Conservation (phyloP, 192 early-diverging fungal genomes). For the Coemansia sp. region DNA sequence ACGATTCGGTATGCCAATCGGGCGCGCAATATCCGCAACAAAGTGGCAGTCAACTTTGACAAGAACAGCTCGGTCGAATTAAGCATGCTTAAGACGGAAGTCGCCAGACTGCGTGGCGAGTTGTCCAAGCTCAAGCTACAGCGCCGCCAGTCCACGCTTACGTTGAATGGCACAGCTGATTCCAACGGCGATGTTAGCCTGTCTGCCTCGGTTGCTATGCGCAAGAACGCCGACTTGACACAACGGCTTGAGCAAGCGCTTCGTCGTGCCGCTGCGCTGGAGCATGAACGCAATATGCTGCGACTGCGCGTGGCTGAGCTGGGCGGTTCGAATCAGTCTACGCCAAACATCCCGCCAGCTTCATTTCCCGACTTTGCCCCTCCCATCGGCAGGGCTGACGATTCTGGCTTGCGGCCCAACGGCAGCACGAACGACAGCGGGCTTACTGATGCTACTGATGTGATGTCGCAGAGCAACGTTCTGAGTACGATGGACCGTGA, state of each 20-base stretch:
- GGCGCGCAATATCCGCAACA: conserved; percentile 96
- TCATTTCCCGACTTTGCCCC: conserved; percentile 19
- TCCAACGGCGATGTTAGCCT: not conserved
- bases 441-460: conserved; percentile 1
- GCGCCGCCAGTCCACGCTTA: conserved; percentile 31
- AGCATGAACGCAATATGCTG: conserved; percentile 39
- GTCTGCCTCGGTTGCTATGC: conserved; percentile 13
- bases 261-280: conserved; percentile 26
- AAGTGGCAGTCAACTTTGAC: conserved; percentile 72
- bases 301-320: conserved; percentile 19
- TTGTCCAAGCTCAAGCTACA: conserved; percentile 52
- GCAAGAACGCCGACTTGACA: conserved; percentile 26
- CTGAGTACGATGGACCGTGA: conserved; percentile 49
- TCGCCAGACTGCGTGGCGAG: conserved; percentile 52
- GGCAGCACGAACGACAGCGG: not conserved
- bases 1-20: conserved; percentile 97
- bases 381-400: not conserved
- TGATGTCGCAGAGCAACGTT: conserved; percentile 42
- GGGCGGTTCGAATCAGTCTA: conserved; percentile 35
- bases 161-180: conserved; percentile 5
- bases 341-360: conserved; percentile 11
- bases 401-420: not conserved
- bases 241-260: conserved; percentile 29
- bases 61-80: conserved; percentile 56
- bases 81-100: conserved; percentile 54